Base-by-base conservation (phyloP, 164 flowering plant genomes). In the Macadamia integrifolia region DNA sequence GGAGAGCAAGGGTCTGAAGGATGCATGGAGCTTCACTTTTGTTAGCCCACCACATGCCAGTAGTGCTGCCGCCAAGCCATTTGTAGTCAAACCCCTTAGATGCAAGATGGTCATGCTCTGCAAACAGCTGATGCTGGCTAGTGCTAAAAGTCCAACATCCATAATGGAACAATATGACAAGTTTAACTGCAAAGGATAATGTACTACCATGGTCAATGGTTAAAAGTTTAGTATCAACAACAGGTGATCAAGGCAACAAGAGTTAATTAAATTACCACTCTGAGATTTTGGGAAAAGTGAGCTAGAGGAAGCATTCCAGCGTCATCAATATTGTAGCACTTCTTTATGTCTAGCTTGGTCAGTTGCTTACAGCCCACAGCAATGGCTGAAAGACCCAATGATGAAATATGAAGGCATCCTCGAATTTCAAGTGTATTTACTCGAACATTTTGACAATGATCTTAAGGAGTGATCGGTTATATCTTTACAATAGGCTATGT, bases 231-330 rank as follows among this genome's bases (percentile, higher is more conserved):
- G 23, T 23, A 31, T 18, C 48, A n/a, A 40, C 2, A 43, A 2
- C 0, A 61, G 12, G 44, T 44, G 57, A 9, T 31, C 23, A 28
- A 55, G 53, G 62, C 3, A 35, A 40, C 23, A 23, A 43, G 18
- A 29, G 11, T 13, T 28, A 52, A 40, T 31, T 55, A 49, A 23
- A n/a, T 4, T 76, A 90, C 96, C 87, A 89, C 92, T 85, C 80
- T 82, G 42, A 93, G 91, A 77, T 81, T 85, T 58, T 85, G 87
- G 53, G 91, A 87, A 48, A 82, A 85, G 62, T 75, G 85, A 75
- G 93, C 88, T 30, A 93, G 93, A 18, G 85, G 80, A 61, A 91
- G 78, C 84, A 93, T 82, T 69, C 92, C 96, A n/a, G 80, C 61
- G 68, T 93, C 98, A 75, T 88, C 74, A 42, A 93, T 79, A 66